phyloP scores from a whole-genome alignment of 768 basidiomycete genomes.

The Naganishia vishniacii region DNA sequence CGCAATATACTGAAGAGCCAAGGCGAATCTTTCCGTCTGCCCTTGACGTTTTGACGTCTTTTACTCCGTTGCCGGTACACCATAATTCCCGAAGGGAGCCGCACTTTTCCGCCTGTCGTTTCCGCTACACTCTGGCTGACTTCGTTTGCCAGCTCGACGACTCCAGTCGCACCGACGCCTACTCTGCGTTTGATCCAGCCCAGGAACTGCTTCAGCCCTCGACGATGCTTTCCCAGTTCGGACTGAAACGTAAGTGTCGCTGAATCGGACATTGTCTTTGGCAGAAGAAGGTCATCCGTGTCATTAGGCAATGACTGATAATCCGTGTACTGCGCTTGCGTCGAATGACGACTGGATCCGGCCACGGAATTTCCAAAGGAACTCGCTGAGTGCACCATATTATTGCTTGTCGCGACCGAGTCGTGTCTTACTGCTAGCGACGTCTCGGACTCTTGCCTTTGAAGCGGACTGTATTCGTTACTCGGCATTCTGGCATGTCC shows the following conservation, averaged over 20 bases:
- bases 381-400: neutral
- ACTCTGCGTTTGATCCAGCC: constrained; percentile 7
- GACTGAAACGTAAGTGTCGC: neutral
- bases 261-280: neutral
- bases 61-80: neutral
- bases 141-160: constrained; percentile 5
- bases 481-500: neutral
- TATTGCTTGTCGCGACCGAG: neutral
- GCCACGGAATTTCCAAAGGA: neutral
- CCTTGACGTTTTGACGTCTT: neutral
- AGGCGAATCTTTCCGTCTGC: neutral
- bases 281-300: neutral
- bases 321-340: constrained; percentile 8
- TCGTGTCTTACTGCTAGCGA: constrained; percentile 4
- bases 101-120: constrained; percentile 4
- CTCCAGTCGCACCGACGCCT: neutral
- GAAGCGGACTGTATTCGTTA: constrained; percentile 13
- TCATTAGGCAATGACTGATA: neutral
- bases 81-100: constrained; percentile 2
- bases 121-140: constrained; percentile 4
- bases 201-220: neutral
- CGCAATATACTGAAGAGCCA: neutral
- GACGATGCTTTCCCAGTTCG: constrained; percentile 12
- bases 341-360: neutral
- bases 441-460: neutral